These are phyloP conservation scores for Thuidium tamariscinum DNA, from an alignment of 225 moss, liverwort and hornwort genomes.

Conservation along the genomic window DNA sequence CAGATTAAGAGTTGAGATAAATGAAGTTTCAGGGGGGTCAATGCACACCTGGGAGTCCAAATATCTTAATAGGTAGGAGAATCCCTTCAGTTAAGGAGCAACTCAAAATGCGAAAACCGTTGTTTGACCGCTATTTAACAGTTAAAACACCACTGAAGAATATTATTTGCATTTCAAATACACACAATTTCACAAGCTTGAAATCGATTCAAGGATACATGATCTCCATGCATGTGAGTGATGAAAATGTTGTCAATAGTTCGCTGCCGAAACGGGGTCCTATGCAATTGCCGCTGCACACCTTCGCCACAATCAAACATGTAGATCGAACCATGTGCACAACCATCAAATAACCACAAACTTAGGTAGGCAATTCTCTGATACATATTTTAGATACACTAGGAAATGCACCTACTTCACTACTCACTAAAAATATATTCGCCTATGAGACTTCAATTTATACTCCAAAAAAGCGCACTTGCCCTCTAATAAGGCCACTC, in stretches of 20 bases:
- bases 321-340: slow-evolving; percentile 69
- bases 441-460: not conserved
- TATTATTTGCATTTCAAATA: not conserved
- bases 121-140: not conserved
- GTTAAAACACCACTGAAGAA: not conserved
- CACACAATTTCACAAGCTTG: not conserved
- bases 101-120: not conserved
- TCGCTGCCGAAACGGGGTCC: slow-evolving; percentile 76
- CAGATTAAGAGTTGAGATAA: not conserved
- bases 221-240: slow-evolving; percentile 99
- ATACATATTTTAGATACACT: not conserved
- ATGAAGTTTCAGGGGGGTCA: not conserved
- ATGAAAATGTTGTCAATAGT: slow-evolving; percentile 80
- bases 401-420: not conserved
- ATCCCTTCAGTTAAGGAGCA: slow-evolving; percentile 24
- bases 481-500: not conserved
- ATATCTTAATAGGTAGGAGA: slow-evolving; percentile 44
- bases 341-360: not conserved
- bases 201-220: slow-evolving; percentile 66
- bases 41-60: slow-evolving; percentile 85
- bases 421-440: not conserved
- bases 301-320: slow-evolving; percentile 99
- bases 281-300: slow-evolving; percentile 73
- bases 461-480: not conserved
- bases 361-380: not conserved